Evolutionary conservation across 768 basidiomycete genomes (phyloP).

Genomic region (Amanita fuliginea): DNA sequence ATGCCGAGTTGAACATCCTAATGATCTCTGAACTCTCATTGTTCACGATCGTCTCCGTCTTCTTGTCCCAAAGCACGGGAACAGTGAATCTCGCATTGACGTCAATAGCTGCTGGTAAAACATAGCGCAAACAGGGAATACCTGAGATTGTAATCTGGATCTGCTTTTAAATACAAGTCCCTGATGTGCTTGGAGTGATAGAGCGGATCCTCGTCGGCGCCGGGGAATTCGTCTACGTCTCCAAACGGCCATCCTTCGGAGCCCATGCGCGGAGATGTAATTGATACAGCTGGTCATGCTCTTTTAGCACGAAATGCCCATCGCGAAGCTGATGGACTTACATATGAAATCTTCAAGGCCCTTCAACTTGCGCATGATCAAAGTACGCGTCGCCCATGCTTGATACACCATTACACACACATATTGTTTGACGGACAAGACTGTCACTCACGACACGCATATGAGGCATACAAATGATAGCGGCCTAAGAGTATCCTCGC

Average conservation of each 20-base stretch:
- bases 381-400: conserved; percentile 91
- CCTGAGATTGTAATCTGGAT: conserved; percentile 66
- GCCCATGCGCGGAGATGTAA: conserved; percentile 84
- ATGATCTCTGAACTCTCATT: conserved; percentile 96
- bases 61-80: conserved; percentile 90
- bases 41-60: conserved; percentile 79
- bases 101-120: background rate
- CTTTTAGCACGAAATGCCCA: background rate
- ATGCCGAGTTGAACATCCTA: conserved; percentile 81
- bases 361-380: conserved; percentile 87
- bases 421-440: background rate
- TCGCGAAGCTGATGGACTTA: conserved; percentile 22
- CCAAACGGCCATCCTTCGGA: conserved; percentile 83
- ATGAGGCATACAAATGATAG: conserved; percentile 86
- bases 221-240: conserved; percentile 53
- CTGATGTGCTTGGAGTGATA: conserved; percentile 60
- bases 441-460: conserved; percentile 60
- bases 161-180: conserved; percentile 74
- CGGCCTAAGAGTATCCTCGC: conserved; percentile 40
- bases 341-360: conserved; percentile 80
- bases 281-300: conserved; percentile 47
- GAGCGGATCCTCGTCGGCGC: conserved; percentile 65
- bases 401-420: conserved; percentile 4
- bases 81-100: conserved; percentile 57
- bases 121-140: conserved; percentile 11